Percentiles rank a stretch among this genome's conserved stretches.
These are phyloP conservation scores for Diutina ranongensis DNA, from an alignment of 1,139 yeast genomes.

Conservation along the genomic window DNA sequence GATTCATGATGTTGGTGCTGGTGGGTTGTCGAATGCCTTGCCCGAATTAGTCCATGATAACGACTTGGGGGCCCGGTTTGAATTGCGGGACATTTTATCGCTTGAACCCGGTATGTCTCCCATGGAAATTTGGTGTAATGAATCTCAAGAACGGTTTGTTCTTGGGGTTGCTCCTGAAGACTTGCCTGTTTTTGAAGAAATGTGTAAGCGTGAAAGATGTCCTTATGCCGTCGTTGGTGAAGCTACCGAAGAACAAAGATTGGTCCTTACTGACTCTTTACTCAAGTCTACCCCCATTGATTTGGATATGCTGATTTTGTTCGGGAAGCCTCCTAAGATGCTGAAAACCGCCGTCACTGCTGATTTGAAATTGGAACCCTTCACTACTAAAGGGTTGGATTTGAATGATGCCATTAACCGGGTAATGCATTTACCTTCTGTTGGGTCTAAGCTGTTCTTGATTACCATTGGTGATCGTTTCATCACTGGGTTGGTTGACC, in stretches of 20 bases:
- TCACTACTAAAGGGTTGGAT: constrained; percentile 19
- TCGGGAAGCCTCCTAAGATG: constrained; percentile 97
- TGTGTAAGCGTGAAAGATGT: constrained; percentile 94
- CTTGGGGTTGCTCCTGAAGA: constrained; percentile 82
- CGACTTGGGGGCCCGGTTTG: constrained; percentile 87
- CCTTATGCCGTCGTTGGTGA: constrained; percentile 93
- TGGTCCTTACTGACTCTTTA: constrained; percentile 70
- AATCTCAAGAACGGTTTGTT: constrained; percentile 97
- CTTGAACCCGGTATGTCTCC: constrained; percentile 99
- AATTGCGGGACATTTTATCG: constrained; percentile 80
- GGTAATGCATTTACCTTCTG: constrained; percentile 84
- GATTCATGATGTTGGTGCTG: constrained; percentile 99
- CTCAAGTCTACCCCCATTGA: constrained; percentile 81
- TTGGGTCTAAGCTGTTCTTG: constrained; percentile 89
- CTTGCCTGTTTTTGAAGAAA: constrained; percentile 55
- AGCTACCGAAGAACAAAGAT: constrained; percentile 80
- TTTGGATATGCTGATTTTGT: constrained; percentile 90
- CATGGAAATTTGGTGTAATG: constrained; percentile 99
- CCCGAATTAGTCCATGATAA: constrained; percentile 98
- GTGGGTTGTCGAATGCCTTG: constrained; percentile 93
- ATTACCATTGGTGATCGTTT: constrained; percentile 97
- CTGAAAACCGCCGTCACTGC: constrained; percentile 64
- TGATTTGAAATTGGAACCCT: constrained; percentile 44
- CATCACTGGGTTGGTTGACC: constrained; percentile 90
- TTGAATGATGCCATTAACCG: constrained; percentile 64